Base-by-base conservation (phyloP, 1,139 yeast genomes). In the Ashbya aceris region DNA sequence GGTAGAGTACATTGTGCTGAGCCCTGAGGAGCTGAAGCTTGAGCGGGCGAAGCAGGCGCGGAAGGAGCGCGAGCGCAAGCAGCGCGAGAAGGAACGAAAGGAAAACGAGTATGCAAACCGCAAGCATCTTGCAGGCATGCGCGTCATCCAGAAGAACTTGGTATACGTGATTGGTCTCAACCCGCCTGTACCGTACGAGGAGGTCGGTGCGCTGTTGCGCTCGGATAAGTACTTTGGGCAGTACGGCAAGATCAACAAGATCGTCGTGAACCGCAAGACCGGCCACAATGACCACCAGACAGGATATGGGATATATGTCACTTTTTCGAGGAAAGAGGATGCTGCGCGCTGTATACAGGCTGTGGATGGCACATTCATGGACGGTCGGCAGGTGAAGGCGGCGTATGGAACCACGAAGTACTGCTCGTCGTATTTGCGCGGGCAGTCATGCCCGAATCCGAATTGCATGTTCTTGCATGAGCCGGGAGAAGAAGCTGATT, bases 321-420 rank as follows among this genome's bases (percentile, higher is more conserved):
- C 98, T 0, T 93, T 86, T 68, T 77, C 94, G 7, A 74, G 76
- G 47, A 91, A 89, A 58, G 98, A 91, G 53, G 98, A 91, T 61
- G 98, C 98, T 1, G 83, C 91, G 39, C 77, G 75, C 53, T 91
- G 98, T 67, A 91, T 91, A 46, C 79, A 82, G 33, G 95, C 94
- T 41, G 85, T 93, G 42, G 98, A 93, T 63, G 97, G 97, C 1
- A 83, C 96, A 1, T 71, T 86, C 40, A 83, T 91, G 61, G 98
- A 93, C 58, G 97, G 97, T 5, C 77, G 85, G 60, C 68, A 77
- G 49, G 71, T 83, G 48, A 72, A 94, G 47, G 98, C 98, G 11
- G 97, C 98, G 0, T 95, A 89, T 63, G 99, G 99, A 58, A 93
- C 98, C 3, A 93, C 99, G 10, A 93, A 93, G 65, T 93, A 93